Evolutionary conservation across 2,329 filamentous ascomycete species (phyloP), one percentile per base, ranked within the genome.

Genomic region (Diaporthe amygdali): DNA sequence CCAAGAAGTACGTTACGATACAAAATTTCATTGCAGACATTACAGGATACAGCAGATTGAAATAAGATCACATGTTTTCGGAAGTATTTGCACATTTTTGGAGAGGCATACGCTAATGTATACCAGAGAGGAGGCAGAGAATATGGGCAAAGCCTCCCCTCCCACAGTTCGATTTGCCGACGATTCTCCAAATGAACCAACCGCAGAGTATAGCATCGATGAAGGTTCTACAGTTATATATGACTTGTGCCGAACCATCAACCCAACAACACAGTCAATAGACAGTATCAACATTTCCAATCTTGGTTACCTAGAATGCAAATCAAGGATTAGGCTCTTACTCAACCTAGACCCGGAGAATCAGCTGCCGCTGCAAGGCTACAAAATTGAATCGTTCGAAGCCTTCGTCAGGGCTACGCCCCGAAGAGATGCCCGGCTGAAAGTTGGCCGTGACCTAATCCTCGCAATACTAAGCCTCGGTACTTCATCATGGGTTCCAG

Each of bases 181-280:
- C n/a, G n/a, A n/a, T n/a, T n/a, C n/a, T n/a, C n/a, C n/a, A n/a
- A n/a, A n/a, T n/a, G n/a, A n/a, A n/a, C 44, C 6, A 46, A 46
- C 22, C 22, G 20, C 3, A n/a, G 44, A n/a, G n/a, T 17, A 6
- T n/a, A 17, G 12, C 44, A 47, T n/a, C n/a, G 46, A 49, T 22
- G 12, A 49, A 25, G 12, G 22, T 6, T 12, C 30, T 22, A 39
- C 32, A 17, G 32, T 32, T 5, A 56, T 56, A n/a, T 1, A 56
- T 1, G 34, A 56, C 32, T 39, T 56, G 20, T 56, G 54, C 17
- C n/a, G 6, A 22, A 32, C 54, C 15, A 56, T 56, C 54, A 12
- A 39, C 9, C 32, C 54, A 25, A 1, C 30, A 1, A 2, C 15
- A 1, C 32, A 12, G 20, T 4, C 20, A 2, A 4, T 0, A 0